phyloP scores from a whole-genome alignment of 495 filamentous ascomycete genomes.

The Copromyces sp. region DNA sequence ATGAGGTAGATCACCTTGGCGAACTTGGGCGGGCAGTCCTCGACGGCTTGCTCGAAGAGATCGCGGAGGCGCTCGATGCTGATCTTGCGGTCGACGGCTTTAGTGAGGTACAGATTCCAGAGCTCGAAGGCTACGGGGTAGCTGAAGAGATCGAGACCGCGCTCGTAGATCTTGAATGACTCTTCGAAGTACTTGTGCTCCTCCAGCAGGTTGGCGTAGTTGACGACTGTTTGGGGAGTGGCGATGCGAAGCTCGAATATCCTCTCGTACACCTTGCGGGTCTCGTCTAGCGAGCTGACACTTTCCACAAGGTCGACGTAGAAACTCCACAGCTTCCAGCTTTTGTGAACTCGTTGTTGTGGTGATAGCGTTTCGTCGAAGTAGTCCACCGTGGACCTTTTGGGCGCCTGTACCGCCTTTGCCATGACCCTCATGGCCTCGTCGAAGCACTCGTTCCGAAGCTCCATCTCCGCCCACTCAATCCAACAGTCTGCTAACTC shows the following conservation, averaged over 20 bases:
- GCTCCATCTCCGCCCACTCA: slow-evolving; percentile 96
- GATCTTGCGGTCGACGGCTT: slow-evolving; percentile 91
- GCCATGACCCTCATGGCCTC: slow-evolving; percentile 91
- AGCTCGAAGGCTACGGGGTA: slow-evolving; percentile 97
- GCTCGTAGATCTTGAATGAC: slow-evolving; percentile 95
- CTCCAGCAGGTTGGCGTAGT: slow-evolving; percentile 93
- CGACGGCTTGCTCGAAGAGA: slow-evolving; percentile 93
- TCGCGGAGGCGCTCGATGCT: slow-evolving; percentile 90
- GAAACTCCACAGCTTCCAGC: slow-evolving; percentile 99
- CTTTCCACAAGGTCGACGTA: slow-evolving; percentile 98
- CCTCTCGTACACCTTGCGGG: slow-evolving; percentile 85
- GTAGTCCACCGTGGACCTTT: slow-evolving; percentile 91
- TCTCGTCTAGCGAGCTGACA: slow-evolving; percentile 84
- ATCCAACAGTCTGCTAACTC: slow-evolving; percentile 98
- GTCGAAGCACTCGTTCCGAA: slow-evolving; percentile 93
- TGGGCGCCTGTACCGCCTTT: slow-evolving; percentile 90
- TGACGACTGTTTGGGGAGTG: slow-evolving; percentile 95
- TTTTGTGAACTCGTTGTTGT: slow-evolving; percentile 96
- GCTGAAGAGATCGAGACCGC: slow-evolving; percentile 90
- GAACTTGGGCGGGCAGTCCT: slow-evolving; percentile 90
- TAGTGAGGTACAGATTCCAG: slow-evolving; percentile 97
- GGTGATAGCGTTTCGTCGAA: slow-evolving; percentile 92
- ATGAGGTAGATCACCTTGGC: slow-evolving; percentile 93
- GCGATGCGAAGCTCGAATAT: slow-evolving; percentile 98
- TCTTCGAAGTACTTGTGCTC: slow-evolving; percentile 96